Evolutionary conservation across 192 early-diverging fungal genomes (phyloP).

Genomic region (Funneliformis geosporum): DNA sequence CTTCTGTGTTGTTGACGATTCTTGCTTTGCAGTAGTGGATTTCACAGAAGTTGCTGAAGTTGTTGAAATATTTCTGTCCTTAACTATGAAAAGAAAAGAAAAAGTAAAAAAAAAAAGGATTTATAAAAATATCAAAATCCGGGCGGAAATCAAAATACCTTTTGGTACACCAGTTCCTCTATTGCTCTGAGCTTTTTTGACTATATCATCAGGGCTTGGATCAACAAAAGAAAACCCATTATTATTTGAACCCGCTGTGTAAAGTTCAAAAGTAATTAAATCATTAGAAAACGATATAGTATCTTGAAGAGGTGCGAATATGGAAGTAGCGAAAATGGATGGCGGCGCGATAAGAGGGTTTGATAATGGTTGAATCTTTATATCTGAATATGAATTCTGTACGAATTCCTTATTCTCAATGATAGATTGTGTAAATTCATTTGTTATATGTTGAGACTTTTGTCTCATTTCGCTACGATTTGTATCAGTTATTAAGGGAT

Average conservation of each 20-base stretch:
- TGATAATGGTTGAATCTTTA: neutral
- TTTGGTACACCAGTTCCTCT: constrained; percentile 22
- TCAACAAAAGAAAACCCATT: constrained; percentile 65
- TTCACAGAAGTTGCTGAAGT: no score
- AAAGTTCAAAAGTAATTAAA: constrained; percentile 22
- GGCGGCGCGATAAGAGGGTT: constrained; percentile 41
- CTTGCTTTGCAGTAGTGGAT: no score
- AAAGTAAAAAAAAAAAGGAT: neutral
- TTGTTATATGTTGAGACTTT: neutral
- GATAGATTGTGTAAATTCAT: neutral
- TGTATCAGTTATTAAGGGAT: neutral
- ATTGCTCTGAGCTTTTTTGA: constrained; percentile 55
- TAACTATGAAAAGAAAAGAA: neutral
- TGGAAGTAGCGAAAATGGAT: constrained; percentile 40
- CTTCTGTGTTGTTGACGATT: no score
- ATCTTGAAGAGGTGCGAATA: constrained; percentile 37
- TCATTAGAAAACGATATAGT: constrained; percentile 11
- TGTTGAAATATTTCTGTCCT: no score
- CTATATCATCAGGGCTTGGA: constrained; percentile 84
- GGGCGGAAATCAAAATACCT: neutral
- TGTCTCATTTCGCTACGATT: neutral
- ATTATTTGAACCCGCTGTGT: constrained; percentile 2
- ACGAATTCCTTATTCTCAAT: constrained; percentile 1
- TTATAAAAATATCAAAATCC: no score
- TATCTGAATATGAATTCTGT: neutral